Conservation (phyloP, 768 basidiomycete species). For the Fibroporia radiculosa region DNA sequence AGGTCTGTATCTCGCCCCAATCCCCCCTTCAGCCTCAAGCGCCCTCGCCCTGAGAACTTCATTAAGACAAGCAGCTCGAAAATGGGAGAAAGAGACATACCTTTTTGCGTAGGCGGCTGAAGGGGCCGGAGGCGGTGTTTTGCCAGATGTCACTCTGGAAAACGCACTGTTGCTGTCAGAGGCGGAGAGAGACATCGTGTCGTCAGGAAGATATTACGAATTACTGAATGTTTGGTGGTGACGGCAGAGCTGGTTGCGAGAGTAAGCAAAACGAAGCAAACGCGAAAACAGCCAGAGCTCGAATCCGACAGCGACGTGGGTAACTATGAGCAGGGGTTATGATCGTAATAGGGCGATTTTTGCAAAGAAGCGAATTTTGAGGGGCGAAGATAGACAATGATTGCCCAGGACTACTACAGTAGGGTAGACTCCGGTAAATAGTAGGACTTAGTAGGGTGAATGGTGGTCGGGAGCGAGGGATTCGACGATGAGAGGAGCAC, state of each 20-base stretch:
- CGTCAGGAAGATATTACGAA: conserved; percentile 69
- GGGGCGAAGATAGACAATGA: conserved; percentile 31
- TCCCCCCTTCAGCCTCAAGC: conserved; percentile 68
- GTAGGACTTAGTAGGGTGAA: conserved; percentile 43
- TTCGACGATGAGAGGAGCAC: conserved; percentile 12
- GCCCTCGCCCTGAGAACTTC: conserved; percentile 63
- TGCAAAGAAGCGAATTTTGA: conserved; percentile 26
- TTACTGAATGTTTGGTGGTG: conserved; percentile 41
- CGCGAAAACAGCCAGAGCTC: conserved; percentile 19
- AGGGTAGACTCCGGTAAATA: conserved; percentile 46
- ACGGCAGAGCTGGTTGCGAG: conserved; percentile 21
- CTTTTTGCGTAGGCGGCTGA: conserved; percentile 87
- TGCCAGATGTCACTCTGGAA: conserved; percentile 77
- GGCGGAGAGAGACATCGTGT: conserved; percentile 91
- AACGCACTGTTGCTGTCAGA: conserved; percentile 76
- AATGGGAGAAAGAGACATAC: conserved; percentile 31
- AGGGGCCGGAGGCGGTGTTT: conserved; percentile 85
- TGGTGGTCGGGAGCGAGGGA: conserved; percentile 31
- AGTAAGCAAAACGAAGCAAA: conserved; percentile 22
- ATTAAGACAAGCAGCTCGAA: conserved; percentile 7
- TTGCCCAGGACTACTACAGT: conserved; percentile 48
- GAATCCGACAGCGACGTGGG: conserved; percentile 27
- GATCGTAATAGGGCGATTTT: conserved; percentile 32
- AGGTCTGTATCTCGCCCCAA: conserved; percentile 65
- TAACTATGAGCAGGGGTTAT: conserved; percentile 33